Evolutionary conservation across 169 alveolate species (phyloP).

Genomic region (Plasmodium gonderi): DNA sequence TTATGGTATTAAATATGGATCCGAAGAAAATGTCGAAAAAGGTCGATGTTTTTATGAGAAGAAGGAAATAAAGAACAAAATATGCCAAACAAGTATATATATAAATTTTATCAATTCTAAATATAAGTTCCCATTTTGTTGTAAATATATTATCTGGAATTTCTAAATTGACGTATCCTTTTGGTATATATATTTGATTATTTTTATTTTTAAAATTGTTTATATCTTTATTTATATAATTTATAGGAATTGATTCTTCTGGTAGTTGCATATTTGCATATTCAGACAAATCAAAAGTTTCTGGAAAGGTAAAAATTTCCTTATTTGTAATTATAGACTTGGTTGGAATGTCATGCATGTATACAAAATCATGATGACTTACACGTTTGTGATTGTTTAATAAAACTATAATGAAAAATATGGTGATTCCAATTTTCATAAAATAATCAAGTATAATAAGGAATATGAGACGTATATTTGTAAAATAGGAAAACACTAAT

Average conservation of each 20-base stretch:
- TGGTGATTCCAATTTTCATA: constrained; percentile 29
- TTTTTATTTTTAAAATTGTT: not conserved
- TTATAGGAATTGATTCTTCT: not conserved
- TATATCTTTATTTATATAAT: constrained; percentile 53
- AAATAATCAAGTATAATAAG: constrained; percentile 27
- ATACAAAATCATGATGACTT: not conserved
- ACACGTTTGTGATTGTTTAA: constrained; percentile 16
- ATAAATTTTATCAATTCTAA: constrained; percentile 21
- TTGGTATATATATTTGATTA: not conserved
- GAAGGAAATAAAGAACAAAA: constrained; percentile 23
- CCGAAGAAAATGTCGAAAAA: constrained; percentile 45
- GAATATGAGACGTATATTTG: constrained; percentile 27
- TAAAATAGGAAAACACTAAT: constrained; percentile 36
- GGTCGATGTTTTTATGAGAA: constrained; percentile 38
- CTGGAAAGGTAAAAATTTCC: not conserved
- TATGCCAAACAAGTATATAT: constrained; percentile 24
- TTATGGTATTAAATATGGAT: constrained; percentile 31
- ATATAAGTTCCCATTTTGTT: constrained; percentile 28
- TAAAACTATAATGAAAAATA: constrained; percentile 31
- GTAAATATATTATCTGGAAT: constrained; percentile 20
- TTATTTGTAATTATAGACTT: not conserved
- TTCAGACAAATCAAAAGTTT: constrained; percentile 5
- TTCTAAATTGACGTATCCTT: constrained; percentile 30
- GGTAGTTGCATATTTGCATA: constrained; percentile 20
- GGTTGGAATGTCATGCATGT: constrained; percentile 16